Percentiles rank a stretch among this genome's conserved stretches.
Conservation (phyloP, 1,284 basidiomycete species). For the Boletus sp. region DNA sequence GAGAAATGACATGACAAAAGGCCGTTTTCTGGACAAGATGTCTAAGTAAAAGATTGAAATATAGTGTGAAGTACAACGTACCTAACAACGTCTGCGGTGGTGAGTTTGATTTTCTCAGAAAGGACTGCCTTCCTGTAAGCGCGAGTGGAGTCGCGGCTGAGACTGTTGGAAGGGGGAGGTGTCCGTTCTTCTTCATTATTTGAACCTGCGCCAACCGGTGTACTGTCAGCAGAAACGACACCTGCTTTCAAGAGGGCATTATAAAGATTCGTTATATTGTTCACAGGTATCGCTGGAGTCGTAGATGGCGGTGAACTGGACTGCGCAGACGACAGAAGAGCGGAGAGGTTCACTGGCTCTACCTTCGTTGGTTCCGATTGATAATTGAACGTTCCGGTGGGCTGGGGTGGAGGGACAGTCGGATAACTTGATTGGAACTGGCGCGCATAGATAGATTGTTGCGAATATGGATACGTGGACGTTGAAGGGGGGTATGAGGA, state of each 20-base stretch:
- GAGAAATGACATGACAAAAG: constrained; percentile 62
- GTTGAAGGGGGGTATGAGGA: constrained; percentile 32
- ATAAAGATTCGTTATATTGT: constrained; percentile 59
- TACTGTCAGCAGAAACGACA: constrained; percentile 56
- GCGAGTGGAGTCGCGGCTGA: constrained; percentile 54
- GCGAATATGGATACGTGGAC: constrained; percentile 31
- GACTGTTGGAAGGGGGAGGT: constrained; percentile 36
- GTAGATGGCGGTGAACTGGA: constrained; percentile 26
- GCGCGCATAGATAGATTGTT: constrained; percentile 27
- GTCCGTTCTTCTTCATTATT: constrained; percentile 41
- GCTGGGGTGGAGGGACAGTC: constrained; percentile 10
- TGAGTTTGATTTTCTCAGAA: constrained; percentile 65
- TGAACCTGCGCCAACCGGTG: constrained; percentile 49
- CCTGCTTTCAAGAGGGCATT: constrained; percentile 72
- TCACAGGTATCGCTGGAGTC: constrained; percentile 32
- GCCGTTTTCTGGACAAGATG: constrained; percentile 51
- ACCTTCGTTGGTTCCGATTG: constrained; percentile 26
- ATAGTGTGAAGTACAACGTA: constrained; percentile 37
- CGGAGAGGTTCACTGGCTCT: constrained; percentile 32
- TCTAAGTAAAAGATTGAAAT: constrained; percentile 10
- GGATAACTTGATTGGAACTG: constrained; percentile 24
- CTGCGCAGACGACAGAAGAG: constrained; percentile 28
- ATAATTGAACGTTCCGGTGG: constrained; percentile 22
- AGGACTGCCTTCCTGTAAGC: constrained; percentile 75
- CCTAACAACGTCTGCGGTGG: constrained; percentile 71